Base-by-base conservation (phyloP, 1,284 basidiomycete genomes). In the Exobasidium cylindrosporum region DNA sequence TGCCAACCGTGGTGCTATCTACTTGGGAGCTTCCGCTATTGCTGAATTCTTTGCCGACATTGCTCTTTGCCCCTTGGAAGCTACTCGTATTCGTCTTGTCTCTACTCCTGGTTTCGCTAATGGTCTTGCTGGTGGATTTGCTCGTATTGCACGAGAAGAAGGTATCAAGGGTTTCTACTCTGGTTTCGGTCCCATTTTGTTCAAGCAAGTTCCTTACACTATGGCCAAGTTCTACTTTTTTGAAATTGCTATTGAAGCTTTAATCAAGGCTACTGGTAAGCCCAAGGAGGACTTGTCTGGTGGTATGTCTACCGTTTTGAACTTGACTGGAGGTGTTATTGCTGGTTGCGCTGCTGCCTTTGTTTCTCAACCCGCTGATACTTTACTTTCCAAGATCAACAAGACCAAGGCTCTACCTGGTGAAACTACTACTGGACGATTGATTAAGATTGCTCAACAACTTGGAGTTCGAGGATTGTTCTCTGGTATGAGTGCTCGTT, bases 361-460 rank as follows among this genome's bases (percentile, higher is more conserved):
- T 66, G 75, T 79, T 70, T 79, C 77, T 46, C 77, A 79, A 62
- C 77, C 77, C 56, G 77, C 77, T 58, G 77, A 79, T 69, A 79
- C 77, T 3, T 65, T 78, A 35, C 83, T 81, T 74, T 84, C 79
- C 67, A 85, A 84, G 83, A 84, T 85, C 80, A 85, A 85, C 84
- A 85, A 85, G 83, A 81, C 82, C 80, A 84, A 84, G 82, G 84
- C 83, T 64, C 72, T 76, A 45, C 84, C 84, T 64, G 84, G 84
- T 62, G 82, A 85, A 81, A 82, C 82, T 23, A 81, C 81, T 70
- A 78, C 81, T 50, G 82, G 82, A 62, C 81, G 84, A 60, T 80
- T 85, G 67, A 68, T 83, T 72, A 75, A 80, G 69, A 82, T 84
- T 79, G 67, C 78, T 57, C 70, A 75, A 54, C 81, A 84, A 74